A percentile compares a stretch with the other conserved stretches of the same genome.
Evolutionary conservation across 2,329 filamentous ascomycete genomes (phyloP).

Genomic region (Pseudogymnoascus sp.): DNA sequence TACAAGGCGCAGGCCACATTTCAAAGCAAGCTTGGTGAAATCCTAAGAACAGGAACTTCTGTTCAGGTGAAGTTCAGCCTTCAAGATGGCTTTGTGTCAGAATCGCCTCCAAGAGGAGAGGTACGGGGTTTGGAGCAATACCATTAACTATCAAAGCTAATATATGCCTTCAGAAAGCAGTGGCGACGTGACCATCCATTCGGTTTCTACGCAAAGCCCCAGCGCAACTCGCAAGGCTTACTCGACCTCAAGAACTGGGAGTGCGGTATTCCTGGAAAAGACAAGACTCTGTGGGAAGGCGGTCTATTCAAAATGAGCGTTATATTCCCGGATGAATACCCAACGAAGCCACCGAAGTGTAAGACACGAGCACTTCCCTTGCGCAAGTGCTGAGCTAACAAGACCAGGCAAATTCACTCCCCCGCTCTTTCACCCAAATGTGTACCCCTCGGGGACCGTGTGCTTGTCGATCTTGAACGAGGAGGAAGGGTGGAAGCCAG

Average conservation of each 20-base stretch:
- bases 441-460: constrained; percentile 95
- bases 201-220: constrained; percentile 88
- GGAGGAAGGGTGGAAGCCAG: constrained; percentile 96
- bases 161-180: constrained; percentile 61
- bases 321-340: constrained; percentile 92
- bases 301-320: constrained; percentile 92
- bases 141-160: neutral
- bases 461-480: constrained; percentile 97
- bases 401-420: constrained; percentile 83
- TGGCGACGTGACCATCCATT: constrained; percentile 97
- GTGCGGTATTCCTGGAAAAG: constrained; percentile 89
- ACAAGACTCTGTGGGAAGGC: constrained; percentile 97
- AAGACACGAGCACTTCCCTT: constrained; percentile 25
- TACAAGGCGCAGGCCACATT: constrained; percentile 1
- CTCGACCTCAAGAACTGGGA: constrained; percentile 95
- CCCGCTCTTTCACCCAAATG: constrained; percentile 95
- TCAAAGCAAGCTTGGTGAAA: neutral
- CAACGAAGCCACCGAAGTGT: constrained; percentile 98
- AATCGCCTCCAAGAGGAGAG: constrained; percentile 84
- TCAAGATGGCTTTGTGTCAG: constrained; percentile 72
- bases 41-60: neutral
- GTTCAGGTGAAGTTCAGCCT: constrained; percentile 1
- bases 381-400: constrained; percentile 16
- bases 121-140: constrained; percentile 38
- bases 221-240: constrained; percentile 67